These are phyloP conservation scores for Nitzschia sp. DNA, from an alignment of 108 stramenopile species.

Conservation along the genomic window DNA sequence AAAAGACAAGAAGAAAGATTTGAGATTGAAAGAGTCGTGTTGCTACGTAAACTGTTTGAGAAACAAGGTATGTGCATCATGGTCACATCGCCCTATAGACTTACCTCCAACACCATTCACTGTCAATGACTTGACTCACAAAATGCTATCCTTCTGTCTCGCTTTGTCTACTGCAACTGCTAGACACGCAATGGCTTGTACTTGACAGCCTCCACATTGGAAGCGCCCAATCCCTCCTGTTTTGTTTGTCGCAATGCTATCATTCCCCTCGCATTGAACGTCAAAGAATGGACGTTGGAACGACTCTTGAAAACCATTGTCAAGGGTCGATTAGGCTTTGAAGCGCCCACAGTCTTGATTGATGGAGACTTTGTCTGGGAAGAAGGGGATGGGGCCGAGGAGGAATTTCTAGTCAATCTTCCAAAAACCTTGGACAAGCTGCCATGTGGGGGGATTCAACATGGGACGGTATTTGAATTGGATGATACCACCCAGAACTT, in stretches of 20 bases:
- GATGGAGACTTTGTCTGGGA: conserved; percentile 73
- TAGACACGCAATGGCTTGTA: conserved; percentile 73
- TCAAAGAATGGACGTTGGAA: conserved; percentile 71
- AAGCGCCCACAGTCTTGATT: conserved; percentile 74
- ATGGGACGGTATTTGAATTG: conserved; percentile 78
- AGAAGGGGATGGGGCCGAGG: conserved; percentile 83
- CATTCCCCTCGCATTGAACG: conserved; percentile 68
- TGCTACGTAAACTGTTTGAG: conserved; percentile 75
- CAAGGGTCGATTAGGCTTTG: conserved; percentile 82
- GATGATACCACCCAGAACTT: conserved; percentile 92
- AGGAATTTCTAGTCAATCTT: conserved; percentile 47
- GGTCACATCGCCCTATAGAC: neutral
- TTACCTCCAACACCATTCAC: too few relatives aligned
- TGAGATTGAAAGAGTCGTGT: conserved; percentile 51
- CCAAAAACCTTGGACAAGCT: conserved; percentile 52
- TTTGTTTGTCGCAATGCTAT: conserved; percentile 91
- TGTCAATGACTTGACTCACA: too few relatives aligned
- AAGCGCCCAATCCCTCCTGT: conserved; percentile 83
- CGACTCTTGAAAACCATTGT: conserved; percentile 55
- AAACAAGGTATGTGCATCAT: conserved; percentile 33
- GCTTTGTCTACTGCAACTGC: neutral
- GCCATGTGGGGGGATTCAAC: conserved; percentile 87
- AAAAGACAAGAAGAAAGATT: conserved; percentile 9
- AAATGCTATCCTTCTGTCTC: too few relatives aligned
- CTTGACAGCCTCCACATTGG: conserved; percentile 73